These are phyloP conservation scores for Galerina marginata DNA, from an alignment of 768 basidiomycete species.

Conservation along the genomic window DNA sequence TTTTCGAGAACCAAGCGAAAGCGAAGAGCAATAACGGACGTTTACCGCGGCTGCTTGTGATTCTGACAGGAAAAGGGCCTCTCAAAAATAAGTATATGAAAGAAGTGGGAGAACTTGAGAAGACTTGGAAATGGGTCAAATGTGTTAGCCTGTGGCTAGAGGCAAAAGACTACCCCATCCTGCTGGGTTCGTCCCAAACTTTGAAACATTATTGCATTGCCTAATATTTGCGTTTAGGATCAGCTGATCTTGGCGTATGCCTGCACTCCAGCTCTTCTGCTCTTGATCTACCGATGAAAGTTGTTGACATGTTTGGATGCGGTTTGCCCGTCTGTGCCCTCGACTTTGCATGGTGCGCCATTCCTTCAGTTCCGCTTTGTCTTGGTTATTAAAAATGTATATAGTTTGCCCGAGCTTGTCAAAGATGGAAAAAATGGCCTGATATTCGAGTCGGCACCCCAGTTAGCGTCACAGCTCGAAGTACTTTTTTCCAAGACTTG, in stretches of 20 bases:
- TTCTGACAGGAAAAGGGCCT: constrained; percentile 93
- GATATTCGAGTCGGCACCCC: constrained; percentile 67
- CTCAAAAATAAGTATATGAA: constrained; percentile 75
- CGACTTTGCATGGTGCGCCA: constrained; percentile 79
- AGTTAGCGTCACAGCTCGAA: constrained; percentile 78
- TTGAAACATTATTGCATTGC: not conserved
- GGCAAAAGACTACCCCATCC: constrained; percentile 84
- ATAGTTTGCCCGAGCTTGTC: constrained; percentile 86
- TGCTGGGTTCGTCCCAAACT: constrained; percentile 64
- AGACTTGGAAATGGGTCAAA: constrained; percentile 76
- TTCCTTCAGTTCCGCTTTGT: not conserved
- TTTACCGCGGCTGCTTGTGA: constrained; percentile 79
- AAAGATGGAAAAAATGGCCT: constrained; percentile 84
- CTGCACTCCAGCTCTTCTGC: constrained; percentile 91
- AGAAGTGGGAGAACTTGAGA: constrained; percentile 62
- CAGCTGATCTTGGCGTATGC: constrained; percentile 90
- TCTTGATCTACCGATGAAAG: constrained; percentile 97
- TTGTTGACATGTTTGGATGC: constrained; percentile 99
- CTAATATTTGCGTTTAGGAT: constrained; percentile 51
- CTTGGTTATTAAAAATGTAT: not conserved
- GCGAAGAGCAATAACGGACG: constrained; percentile 17
- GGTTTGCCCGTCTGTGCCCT: constrained; percentile 92
- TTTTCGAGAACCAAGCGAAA: constrained; percentile 4
- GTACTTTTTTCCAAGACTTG: constrained; percentile 36
- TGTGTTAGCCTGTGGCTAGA: constrained; percentile 89